A percentile compares a stretch with the other conserved stretches of the same genome.
Conservation (phyloP, 139 green algal genomes). For the Yamagishiella unicocca region DNA sequence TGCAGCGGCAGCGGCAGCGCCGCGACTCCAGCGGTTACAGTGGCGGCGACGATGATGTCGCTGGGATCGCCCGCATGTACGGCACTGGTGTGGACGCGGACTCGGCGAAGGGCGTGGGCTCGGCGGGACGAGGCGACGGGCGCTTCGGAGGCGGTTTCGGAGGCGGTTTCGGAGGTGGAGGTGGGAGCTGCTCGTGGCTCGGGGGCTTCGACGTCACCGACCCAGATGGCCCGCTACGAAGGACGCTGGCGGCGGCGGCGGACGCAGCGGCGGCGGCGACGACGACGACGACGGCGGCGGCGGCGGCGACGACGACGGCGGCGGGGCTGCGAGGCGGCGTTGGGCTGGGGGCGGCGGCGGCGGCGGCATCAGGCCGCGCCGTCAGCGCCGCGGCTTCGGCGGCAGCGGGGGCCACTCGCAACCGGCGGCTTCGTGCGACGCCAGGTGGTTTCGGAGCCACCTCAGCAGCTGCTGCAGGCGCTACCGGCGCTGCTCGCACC, state of each 20-base stretch:
- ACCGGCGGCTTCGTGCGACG: no score
- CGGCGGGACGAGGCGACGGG: no score
- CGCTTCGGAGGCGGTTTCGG: no score
- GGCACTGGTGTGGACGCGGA: no score
- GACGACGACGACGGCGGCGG: background rate
- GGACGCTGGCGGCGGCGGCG: background rate
- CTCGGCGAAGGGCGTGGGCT: no score
- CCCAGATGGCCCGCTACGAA: background rate
- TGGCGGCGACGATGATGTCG: background rate
- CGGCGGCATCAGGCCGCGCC: no score
- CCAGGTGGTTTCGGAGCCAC: no score
- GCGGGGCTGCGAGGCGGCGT: background rate
- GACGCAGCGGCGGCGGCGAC: background rate
- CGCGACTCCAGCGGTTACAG: background rate
- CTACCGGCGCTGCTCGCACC: no score
- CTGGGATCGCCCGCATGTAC: no score
- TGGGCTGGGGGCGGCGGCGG: slow-evolving; percentile 14
- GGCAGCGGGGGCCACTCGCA: background rate
- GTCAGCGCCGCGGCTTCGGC: background rate
- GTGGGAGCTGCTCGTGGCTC: background rate
- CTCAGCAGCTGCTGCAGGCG: no score
- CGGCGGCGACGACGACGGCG: background rate
- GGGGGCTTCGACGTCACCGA: slow-evolving; percentile 5
- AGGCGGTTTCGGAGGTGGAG: no score
- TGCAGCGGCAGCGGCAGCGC: no score